Conservation (phyloP, 2,329 filamentous ascomycete genomes). For the Cordyceps tenuipes region DNA sequence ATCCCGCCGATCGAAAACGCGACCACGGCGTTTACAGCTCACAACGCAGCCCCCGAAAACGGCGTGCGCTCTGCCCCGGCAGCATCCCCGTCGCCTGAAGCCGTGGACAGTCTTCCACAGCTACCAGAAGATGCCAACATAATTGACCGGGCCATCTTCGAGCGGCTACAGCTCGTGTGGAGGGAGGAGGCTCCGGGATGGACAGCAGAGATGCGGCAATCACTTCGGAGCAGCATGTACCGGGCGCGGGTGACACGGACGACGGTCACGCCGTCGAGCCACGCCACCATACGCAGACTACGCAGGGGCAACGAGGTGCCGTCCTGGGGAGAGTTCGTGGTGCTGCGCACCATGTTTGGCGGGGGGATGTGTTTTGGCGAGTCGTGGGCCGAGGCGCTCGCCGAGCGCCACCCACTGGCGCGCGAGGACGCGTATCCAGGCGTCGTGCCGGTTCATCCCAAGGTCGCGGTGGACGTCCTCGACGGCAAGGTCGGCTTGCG, state of each 20-base stretch:
- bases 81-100: background rate
- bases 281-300: background rate
- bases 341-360: conserved; percentile 9
- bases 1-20: background rate
- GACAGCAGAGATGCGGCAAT: background rate
- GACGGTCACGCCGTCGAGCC: background rate
- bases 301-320: background rate
- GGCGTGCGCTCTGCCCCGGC: no score
- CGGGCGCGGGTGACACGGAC: conserved; percentile 1
- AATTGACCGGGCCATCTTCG: conserved; percentile 1
- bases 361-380: background rate
- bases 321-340: conserved; percentile 5
- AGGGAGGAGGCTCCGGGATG: background rate
- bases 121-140: conserved; percentile 2
- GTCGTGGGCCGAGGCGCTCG: background rate
- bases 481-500: background rate
- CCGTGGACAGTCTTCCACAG: background rate
- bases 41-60: no score
- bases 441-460: background rate
- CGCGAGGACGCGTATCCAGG: background rate
- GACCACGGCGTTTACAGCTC: background rate
- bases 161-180: conserved; percentile 1
- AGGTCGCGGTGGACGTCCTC: background rate
- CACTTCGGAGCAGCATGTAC: background rate
- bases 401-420: background rate